These are phyloP conservation scores for Hypoxylon fuscum DNA, from an alignment of 495 filamentous ascomycete species.

Conservation along the genomic window DNA sequence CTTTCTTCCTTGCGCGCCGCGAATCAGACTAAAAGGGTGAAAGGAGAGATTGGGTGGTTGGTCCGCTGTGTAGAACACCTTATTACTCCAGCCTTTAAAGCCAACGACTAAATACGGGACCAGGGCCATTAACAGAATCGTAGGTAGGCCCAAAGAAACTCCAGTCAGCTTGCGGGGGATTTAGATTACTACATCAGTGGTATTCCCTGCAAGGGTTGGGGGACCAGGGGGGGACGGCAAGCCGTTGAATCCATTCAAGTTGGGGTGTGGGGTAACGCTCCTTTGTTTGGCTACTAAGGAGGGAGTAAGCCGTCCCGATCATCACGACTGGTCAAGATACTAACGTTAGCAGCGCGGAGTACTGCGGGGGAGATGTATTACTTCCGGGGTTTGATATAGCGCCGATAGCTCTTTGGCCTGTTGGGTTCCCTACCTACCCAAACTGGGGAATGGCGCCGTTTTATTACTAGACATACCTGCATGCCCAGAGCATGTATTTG, in stretches of 20 bases:
- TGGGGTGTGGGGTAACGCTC: constrained; percentile 35
- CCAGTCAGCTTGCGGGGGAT: constrained; percentile 30
- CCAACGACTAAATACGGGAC: constrained; percentile 22
- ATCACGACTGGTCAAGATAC: constrained; percentile 14
- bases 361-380: constrained; percentile 23
- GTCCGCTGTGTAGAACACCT: constrained; percentile 15
- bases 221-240: constrained; percentile 22
- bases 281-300: constrained; percentile 10
- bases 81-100: constrained; percentile 18
- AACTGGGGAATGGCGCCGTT: constrained; percentile 4
- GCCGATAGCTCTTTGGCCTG: constrained; percentile 18
- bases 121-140: not conserved
- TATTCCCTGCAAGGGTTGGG: constrained; percentile 9
- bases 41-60: constrained; percentile 14
- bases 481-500: constrained; percentile 2
- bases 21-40: constrained; percentile 1
- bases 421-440: not conserved
- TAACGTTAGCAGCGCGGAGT: constrained; percentile 24
- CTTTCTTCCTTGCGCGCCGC: constrained; percentile 10
- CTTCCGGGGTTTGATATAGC: constrained; percentile 28
- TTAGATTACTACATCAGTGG: constrained; percentile 34
- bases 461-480: constrained; percentile 31
- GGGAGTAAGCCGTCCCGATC: constrained; percentile 36
- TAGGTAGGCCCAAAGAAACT: not conserved
- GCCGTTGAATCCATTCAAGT: constrained; percentile 18